Evolutionary conservation across 805 yeast species (phyloP).

Genomic region (Kazachstania psychrophila): DNA sequence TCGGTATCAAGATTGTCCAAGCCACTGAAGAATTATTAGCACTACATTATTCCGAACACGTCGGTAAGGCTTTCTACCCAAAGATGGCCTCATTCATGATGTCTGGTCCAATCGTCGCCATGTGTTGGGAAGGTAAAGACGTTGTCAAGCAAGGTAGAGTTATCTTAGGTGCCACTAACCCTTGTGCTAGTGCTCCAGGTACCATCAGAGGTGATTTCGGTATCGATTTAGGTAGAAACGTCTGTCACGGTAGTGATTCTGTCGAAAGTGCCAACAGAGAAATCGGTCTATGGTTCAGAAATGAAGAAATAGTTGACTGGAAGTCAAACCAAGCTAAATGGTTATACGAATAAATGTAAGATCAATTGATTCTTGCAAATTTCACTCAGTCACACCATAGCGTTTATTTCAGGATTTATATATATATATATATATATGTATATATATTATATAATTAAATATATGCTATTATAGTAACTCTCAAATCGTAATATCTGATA

Average conservation of each 20-base stretch:
- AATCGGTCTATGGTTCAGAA: slow-evolving; percentile 95
- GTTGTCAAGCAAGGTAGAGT: slow-evolving; percentile 98
- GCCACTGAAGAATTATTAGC: slow-evolving; percentile 84
- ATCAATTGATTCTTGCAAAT: too few species aligned
- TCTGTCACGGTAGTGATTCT: slow-evolving; percentile 98
- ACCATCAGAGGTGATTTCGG: slow-evolving; percentile 99
- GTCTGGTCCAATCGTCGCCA: slow-evolving; percentile 97
- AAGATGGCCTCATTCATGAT: slow-evolving; percentile 91
- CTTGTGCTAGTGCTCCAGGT: slow-evolving; percentile 94
- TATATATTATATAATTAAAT: too few species aligned
- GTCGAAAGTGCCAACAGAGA: slow-evolving; percentile 96
- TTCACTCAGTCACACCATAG: too few species aligned
- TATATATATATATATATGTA: too few species aligned
- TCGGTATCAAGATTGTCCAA: slow-evolving; percentile 82
- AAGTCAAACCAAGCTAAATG: slow-evolving; percentile 75
- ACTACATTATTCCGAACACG: slow-evolving; percentile 93
- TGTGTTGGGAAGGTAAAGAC: slow-evolving; percentile 99
- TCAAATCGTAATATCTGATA: too few species aligned
- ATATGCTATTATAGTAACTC: too few species aligned
- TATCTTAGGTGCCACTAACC: slow-evolving; percentile 98
- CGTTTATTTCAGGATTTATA: too few species aligned
- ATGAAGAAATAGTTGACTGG: slow-evolving; percentile 91
- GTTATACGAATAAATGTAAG: slow-evolving; percentile 74
- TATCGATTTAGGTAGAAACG: slow-evolving; percentile 98
- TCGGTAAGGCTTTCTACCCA: slow-evolving; percentile 96